Evolutionary conservation across 768 basidiomycete genomes (phyloP), one percentile per base, ranked within the genome.

Genomic region (Phylloporus sp.): DNA sequence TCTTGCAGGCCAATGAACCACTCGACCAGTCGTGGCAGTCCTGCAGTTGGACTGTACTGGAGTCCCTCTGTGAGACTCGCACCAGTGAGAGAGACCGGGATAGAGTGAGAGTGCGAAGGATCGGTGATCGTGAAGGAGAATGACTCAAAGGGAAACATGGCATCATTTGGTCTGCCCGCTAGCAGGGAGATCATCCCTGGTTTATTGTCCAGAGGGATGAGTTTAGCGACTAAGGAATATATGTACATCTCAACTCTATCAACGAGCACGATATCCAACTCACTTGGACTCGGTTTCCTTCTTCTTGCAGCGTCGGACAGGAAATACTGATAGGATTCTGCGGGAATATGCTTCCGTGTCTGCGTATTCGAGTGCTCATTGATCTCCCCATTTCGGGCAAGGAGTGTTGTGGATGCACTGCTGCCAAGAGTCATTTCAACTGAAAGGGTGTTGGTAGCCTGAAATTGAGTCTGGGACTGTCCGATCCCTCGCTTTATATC

Each of bases 121-220:
- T 81, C 79, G 23, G 76, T 73, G 4, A 82, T 76, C 2, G 74
- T 80, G 67, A 90, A 82, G 49, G 79, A 84, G 58, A 98, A 73
- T 0, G 86, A 84, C 2, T 84, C 83, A 72, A 98, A 90, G 2
- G 95, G 95, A 73, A 97, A 97, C 18, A 91, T 88, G 16, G 78
- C 74, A 9, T 85, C 78, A 63, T 95, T 94, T 6, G 95, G 95
- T 68, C 95, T 92, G 26, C 95, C 95, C 0, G 93, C 92, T 9
- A 95, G 81, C 24, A 94, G 66, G 4, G 87, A 90, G 47, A 94
- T 83, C 36, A 91, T 66, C 0, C 89, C 89, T 0, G 93, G 91
- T 0, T 73, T 78, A 22, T 77, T 76, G 68, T 97, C 95, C 26
- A 94, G 76, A 0, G 85, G 91, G 50, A 82, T 78, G 18, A 95